Base-by-base conservation (phyloP, 1,284 basidiomycete species). In the Ceratobasidium sp. region DNA sequence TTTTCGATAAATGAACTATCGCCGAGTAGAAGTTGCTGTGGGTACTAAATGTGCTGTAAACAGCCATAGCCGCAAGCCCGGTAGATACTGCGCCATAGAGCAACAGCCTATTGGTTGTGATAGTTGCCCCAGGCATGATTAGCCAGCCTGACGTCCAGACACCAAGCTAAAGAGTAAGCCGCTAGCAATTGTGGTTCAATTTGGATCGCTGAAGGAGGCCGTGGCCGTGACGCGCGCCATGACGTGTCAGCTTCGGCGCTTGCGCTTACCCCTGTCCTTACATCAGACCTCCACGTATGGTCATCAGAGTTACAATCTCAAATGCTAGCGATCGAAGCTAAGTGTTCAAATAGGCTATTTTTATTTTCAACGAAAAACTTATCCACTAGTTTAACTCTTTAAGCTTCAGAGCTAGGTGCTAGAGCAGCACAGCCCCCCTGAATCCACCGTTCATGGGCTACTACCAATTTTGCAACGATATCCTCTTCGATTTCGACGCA, bases 21-120 rank as follows among this genome's bases (percentile, higher is more conserved):
- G 98, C 94, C 15, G 96, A 93, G 83, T 97, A 99, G 87, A 98
- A 98, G 87, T 98, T 98, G 82, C 92, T 92, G 81, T 98, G 90
- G 77, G 90, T 92, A 82, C 91, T 89, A 81, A 97, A 89, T 4
- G 96, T 96, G 84, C 93, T 94, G 69, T 89, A 86, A 77, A 97
- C 88, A 28, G 94, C 92, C 15, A 89, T 90, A 0, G 89, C 89
- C 48, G 96, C 91, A 0, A 94, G 90, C n/a, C 91, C 82, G 44
- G 91, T 87, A 59, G 95, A 96, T 78, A 92, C 83, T 33, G 91
- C 80, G 50, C 88, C 87, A 83, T 97, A 97, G 70, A 94, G 83
- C 23, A 92, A 83, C 62, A 95, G 82, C 61, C 80, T 59, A 40
- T 80, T 61, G n/a, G 65, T 75, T 17, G 70, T 69, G 26, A 76